Base-by-base conservation (phyloP, 2,329 filamentous ascomycete species). In the Xylaria polymorpha region DNA sequence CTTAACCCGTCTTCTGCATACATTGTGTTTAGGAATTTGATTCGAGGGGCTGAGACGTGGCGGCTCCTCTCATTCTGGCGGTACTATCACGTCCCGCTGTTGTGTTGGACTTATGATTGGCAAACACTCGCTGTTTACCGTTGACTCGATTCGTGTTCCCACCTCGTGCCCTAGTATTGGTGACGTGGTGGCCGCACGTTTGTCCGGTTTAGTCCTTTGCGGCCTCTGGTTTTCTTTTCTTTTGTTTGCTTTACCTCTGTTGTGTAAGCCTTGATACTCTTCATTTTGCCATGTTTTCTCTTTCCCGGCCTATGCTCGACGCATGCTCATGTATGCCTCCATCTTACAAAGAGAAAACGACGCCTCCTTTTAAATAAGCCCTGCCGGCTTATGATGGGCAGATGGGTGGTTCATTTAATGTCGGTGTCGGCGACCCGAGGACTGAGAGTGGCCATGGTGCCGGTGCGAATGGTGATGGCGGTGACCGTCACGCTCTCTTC, bases 401-500 rank as follows among this genome's bases (percentile, higher is more conserved):
- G 32, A 51, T 29, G 18, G 5, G 5, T 1, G 20, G n/a, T 10
- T 22, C 32, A 39, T 67, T 14, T 67, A 76, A 64, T 77, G 78
- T 71, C 75, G 73, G 61, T 77, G 74, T 72, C 77, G 75, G 61
- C 74, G 76, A 39, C 77, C 71, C 5, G 77, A 76, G 53, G 78
- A 76, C 53, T 82, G 79, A 39, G 79, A 80, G 70, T 83, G 82
- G 61, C 82, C 77, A 68, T 85, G 83, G 46, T 81, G 78, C 72
- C 83, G 83, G 53, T 70, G 71, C 3, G 66, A 71, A 29, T 82
- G 81, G 69, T 83, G 82, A 67, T 81, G 79, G 53, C 77, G 75
- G 65, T 82, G 80, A 29, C 83, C 80, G 53, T 85, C 83, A 57
- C 82, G 79, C 32, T 85, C 81, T 61, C 78, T 77, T 67, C 83